Evolutionary conservation across 2,329 filamentous ascomycete genomes (phyloP).

Genomic region (Fusarium metavorans): DNA sequence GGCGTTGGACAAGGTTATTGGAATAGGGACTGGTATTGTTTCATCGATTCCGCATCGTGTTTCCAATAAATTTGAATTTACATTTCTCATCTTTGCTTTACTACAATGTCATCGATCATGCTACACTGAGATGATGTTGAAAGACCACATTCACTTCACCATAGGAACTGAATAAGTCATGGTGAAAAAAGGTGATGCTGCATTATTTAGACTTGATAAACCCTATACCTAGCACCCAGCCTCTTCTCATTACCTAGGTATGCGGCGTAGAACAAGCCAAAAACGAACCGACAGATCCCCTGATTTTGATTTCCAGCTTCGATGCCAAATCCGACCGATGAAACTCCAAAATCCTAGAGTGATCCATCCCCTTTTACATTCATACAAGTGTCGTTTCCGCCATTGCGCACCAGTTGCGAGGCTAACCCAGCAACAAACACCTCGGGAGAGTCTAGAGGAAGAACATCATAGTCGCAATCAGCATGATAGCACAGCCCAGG

Average conservation of each 20-base stretch:
- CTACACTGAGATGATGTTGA: background rate
- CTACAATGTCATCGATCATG: background rate
- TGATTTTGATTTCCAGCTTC: conserved; percentile 40
- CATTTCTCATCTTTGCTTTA: background rate
- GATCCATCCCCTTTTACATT: conserved; percentile 7
- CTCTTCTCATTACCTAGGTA: conserved; percentile 42
- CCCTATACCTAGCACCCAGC: conserved; percentile 36
- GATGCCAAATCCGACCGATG: conserved; percentile 36
- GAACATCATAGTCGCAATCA: conserved; percentile 51
- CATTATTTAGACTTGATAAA: conserved; percentile 31
- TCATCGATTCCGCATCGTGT: background rate
- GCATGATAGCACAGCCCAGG: conserved; percentile 52
- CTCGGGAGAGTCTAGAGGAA: conserved; percentile 45
- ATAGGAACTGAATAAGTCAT: background rate
- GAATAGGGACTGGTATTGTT: background rate
- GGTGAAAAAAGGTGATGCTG: conserved; percentile 6
- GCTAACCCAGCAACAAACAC: background rate
- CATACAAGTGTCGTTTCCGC: conserved; percentile 9
- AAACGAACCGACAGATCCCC: conserved; percentile 33
- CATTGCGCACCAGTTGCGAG: background rate
- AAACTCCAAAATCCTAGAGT: conserved; percentile 31
- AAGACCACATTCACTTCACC: background rate
- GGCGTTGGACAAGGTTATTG: conserved; percentile 35
- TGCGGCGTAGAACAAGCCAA: conserved; percentile 35
- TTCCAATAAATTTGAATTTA: background rate